Base-by-base conservation (phyloP, 805 yeast species). In the Candida odintsovae region DNA sequence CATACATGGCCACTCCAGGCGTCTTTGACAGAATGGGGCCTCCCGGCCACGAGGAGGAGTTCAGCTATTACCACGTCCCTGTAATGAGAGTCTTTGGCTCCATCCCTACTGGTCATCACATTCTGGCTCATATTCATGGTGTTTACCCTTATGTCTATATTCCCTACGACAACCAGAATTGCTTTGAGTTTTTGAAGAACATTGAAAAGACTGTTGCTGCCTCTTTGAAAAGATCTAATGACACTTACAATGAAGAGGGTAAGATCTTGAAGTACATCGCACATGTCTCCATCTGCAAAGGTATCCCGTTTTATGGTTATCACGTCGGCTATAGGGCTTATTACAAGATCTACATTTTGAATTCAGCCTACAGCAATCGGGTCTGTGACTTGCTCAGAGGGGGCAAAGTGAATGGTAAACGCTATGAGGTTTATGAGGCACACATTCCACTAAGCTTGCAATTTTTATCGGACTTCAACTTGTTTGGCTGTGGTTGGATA, bases 401-500 rank as follows among this genome's bases (percentile, higher is more conserved):
- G 40, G 82, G 82, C 0, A 64, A 64, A 4, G 56, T 77, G 1
- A 43, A 37, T 29, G 72, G 70, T 3, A 58, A 57, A 19, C 48
- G 56, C 0, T 51, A 68, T 13, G 82, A 80, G 40, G 78, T 82
- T 0, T 87, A 70, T 61, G 99, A 94, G 57, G 71, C 90, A 0
- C 98, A 94, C 58, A 73, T 92, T 12, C 90, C 96, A 0, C 84
- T 71, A 54, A 58, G 77, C 1, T 63, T 88, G 7, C 97, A 94
- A 58, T 89, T 92, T 58, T 62, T 88, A 23, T 72, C 86, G 0
- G 99, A 94, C 59, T 89, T 75, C 64, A 90, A 92, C 58, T 64
- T 92, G 26, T 87, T 75, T 59, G 95, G 96, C 1, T 87, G 97
- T 63, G 81, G 83, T 6, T 87, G 95, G 92, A 49, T 90, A 20